These are phyloP conservation scores for Monilinia vaccinii-corymbosi DNA, from an alignment of 2,329 filamentous ascomycete genomes.

Conservation along the genomic window DNA sequence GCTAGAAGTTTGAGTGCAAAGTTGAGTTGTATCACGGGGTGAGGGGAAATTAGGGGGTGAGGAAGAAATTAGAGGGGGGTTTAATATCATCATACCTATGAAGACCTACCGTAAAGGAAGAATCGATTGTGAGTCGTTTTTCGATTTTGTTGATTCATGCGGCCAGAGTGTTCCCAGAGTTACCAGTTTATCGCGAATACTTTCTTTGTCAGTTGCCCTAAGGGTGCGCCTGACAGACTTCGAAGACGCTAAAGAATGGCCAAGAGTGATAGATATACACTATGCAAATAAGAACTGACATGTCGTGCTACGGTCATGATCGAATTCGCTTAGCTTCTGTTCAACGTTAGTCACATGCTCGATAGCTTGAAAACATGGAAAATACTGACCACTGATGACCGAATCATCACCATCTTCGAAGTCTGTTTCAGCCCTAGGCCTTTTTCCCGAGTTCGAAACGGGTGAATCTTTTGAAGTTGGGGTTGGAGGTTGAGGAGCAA, in stretches of 20 bases:
- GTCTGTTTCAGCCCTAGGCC: slow-evolving; percentile 23
- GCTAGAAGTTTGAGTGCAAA: slow-evolving; percentile 15
- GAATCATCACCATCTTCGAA: slow-evolving; percentile 15
- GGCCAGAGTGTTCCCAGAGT: not conserved
- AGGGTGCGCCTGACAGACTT: slow-evolving; percentile 2
- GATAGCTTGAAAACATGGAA: not conserved
- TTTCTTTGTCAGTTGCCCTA: not conserved
- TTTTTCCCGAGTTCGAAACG: slow-evolving; percentile 20
- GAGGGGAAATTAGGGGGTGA: slow-evolving; percentile 8
- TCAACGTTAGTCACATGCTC: slow-evolving; percentile 15
- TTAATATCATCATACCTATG: slow-evolving; percentile 21
- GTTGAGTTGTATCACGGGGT: slow-evolving; percentile 16
- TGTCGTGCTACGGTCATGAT: slow-evolving; percentile 17
- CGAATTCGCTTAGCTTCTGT: slow-evolving; percentile 29
- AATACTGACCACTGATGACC: slow-evolving; percentile 20
- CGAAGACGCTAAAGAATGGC: not conserved
- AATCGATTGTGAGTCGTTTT: not conserved
- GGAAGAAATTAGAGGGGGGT: slow-evolving; percentile 7
- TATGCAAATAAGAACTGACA: not conserved
- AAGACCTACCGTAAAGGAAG: slow-evolving; percentile 19
- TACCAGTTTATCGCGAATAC: not conserved
- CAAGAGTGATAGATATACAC: slow-evolving; percentile 1
- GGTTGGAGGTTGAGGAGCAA: slow-evolving; percentile 1
- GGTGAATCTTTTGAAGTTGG: slow-evolving; percentile 8
- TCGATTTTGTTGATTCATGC: not conserved